Evolutionary conservation across 306 rosid species (phyloP), one percentile per base, ranked within the genome.

Genomic region (Pueraria montana): DNA sequence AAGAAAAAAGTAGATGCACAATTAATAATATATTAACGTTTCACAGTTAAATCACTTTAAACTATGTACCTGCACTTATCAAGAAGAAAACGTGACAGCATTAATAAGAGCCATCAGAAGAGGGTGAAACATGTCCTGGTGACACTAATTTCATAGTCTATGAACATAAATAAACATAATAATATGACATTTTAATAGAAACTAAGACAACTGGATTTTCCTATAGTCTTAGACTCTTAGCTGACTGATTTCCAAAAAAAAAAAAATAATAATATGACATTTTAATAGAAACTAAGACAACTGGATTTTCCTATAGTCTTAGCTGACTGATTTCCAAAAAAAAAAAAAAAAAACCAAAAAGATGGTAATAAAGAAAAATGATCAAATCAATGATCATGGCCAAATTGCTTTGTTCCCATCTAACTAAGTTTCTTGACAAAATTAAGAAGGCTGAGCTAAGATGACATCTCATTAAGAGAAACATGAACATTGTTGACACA

Each of bases 391-490:
- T 53, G 65, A 27, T 40, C 45, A 50, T 63, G 68, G 56, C 53
- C 64, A 78, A 45, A 12, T 48, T n/a, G 17, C 68, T 63, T 11
- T 61, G 40, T 4, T 62, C 70, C 58, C 42, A 56, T 67, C 74
- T 55, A 82, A 48, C 72, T 65, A 76, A 58, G 4, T 65, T 20
- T 50, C 32, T 50, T 81, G 36, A 42, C 27, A 64, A 59, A 50
- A 42, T 7, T 52, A 50, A 52, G 80, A 84, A 5, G 84, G 79
- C 12, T 13, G 55, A 43, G 20, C 30, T 86, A 87, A 80, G 91
- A 66, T 30, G 92, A 86, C 40, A 89, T 71, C 72, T 80, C 91
- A 68, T 89, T 83, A 52, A 82, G 76, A 83, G 90, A 89, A 82
- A 81, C 88, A 78, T 78, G 89, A 76, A 86, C 83, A 85, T 83